phyloP scores from a whole-genome alignment of 1,284 basidiomycete genomes.

The Cutaneotrichosporon spelunceum region DNA sequence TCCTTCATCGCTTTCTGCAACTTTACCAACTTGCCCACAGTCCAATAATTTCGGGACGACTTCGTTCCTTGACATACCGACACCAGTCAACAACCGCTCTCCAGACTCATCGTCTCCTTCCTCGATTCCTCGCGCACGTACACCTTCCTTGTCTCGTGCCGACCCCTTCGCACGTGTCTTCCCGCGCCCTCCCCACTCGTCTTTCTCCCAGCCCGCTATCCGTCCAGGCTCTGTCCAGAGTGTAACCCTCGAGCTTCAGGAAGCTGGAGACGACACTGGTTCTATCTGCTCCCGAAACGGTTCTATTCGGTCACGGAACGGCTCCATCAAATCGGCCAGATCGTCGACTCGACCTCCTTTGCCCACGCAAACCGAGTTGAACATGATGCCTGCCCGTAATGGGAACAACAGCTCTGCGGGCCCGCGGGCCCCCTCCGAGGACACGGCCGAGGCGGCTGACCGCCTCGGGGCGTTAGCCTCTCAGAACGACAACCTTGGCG shows the following conservation, averaged over 20 bases:
- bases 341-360: slow-evolving; percentile 1
- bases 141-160: background rate
- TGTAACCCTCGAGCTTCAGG: slow-evolving; percentile 12
- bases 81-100: background rate
- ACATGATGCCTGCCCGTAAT: slow-evolving; percentile 6
- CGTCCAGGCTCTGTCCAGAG: slow-evolving; percentile 22
- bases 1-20: background rate
- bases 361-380: slow-evolving; percentile 5
- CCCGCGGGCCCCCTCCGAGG: background rate
- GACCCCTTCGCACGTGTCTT: slow-evolving; percentile 15
- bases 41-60: background rate
- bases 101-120: slow-evolving; percentile 3
- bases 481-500: slow-evolving; percentile 13
- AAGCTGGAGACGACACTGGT: slow-evolving; percentile 18
- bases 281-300: slow-evolving; percentile 17
- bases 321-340: slow-evolving; percentile 1
- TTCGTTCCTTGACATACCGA: slow-evolving; percentile 10
- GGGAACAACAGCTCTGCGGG: slow-evolving; percentile 1
- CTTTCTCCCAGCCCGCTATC: slow-evolving; percentile 10
- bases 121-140: background rate
- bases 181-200: slow-evolving; percentile 6
- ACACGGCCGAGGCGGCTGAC: slow-evolving; percentile 15
- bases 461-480: slow-evolving; percentile 15
- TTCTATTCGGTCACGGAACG: slow-evolving; percentile 15
- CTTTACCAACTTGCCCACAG: background rate